Conservation (phyloP, 768 basidiomycete species). For the Mrakia gelida region DNA sequence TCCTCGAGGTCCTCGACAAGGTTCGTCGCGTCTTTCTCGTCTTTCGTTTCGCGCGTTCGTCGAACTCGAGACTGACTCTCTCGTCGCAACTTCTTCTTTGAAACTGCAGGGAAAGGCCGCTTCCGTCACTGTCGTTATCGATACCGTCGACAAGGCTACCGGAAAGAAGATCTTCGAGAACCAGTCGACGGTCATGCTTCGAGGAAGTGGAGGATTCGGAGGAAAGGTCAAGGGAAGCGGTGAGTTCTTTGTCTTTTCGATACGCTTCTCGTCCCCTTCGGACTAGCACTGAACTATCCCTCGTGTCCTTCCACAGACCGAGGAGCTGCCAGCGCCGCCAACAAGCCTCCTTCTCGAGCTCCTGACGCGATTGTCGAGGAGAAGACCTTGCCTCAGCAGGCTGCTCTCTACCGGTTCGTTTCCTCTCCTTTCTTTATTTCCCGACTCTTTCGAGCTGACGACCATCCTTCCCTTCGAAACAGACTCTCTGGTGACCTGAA, state of each 20-base stretch:
- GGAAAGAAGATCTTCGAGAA: conserved; percentile 86
- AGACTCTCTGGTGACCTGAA: conserved; percentile 89
- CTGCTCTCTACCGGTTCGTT: conserved; percentile 80
- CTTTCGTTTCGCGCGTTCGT: neutral
- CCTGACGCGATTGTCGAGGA: conserved; percentile 88
- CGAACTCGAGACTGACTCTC: neutral
- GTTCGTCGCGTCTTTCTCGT: conserved; percentile 18
- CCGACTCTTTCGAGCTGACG: neutral
- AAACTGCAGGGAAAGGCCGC: conserved; percentile 78
- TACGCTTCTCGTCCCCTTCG: neutral
- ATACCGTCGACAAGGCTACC: conserved; percentile 72
- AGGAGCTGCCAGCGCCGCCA: conserved; percentile 77
- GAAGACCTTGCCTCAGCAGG: conserved; percentile 73
- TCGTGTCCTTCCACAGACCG: conserved; percentile 57
- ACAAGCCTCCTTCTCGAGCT: conserved; percentile 70
- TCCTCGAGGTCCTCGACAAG: conserved; percentile 51
- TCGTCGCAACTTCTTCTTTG: conserved; percentile 37
- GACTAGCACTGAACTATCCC: neutral
- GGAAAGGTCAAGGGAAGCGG: conserved; percentile 80
- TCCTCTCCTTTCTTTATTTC: neutral
- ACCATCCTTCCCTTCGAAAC: neutral
- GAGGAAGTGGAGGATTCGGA: conserved; percentile 93
- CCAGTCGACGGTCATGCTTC: conserved; percentile 83
- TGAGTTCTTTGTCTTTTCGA: conserved; percentile 43
- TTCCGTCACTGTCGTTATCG: conserved; percentile 70